Evolutionary conservation across 176 grass and related monocot species (phyloP).

Genomic region (Guadua angustifolia): DNA sequence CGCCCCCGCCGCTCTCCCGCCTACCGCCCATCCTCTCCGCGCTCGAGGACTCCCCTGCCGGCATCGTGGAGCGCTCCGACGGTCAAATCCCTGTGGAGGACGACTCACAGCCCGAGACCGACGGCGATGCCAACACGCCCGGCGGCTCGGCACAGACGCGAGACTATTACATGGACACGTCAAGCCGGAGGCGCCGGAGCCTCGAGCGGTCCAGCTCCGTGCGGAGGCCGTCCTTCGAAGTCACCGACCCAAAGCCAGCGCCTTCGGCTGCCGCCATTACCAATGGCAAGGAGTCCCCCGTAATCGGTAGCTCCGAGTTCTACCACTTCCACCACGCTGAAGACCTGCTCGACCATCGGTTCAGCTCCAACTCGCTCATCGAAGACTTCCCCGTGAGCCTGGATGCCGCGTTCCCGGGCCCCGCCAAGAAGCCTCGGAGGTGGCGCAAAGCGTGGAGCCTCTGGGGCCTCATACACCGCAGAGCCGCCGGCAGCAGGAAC

Average conservation of each 20-base stretch:
- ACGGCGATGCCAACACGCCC: conserved; percentile 38
- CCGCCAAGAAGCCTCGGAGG: conserved; percentile 68
- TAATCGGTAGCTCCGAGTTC: conserved; percentile 76
- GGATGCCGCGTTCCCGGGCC: conserved; percentile 61
- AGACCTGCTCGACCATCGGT: conserved; percentile 54
- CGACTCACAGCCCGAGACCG: conserved; percentile 45
- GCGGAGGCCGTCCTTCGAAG: conserved; percentile 56
- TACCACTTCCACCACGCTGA: conserved; percentile 86
- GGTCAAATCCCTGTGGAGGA: conserved; percentile 89
- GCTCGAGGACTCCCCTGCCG: conserved; percentile 69
- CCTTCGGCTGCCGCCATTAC: background rate
- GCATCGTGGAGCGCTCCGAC: conserved; percentile 73
- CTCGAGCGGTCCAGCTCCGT: conserved; percentile 74
- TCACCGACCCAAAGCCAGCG: conserved; percentile 34
- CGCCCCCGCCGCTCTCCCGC: conserved; percentile 46
- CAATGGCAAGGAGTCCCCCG: conserved; percentile 45
- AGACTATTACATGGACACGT: conserved; percentile 85
- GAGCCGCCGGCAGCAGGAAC: conserved; percentile 52
- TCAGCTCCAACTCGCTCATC: conserved; percentile 62
- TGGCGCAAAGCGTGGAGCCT: conserved; percentile 83
- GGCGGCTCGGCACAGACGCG: conserved; percentile 72
- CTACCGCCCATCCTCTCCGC: conserved; percentile 89
- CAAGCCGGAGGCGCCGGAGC: conserved; percentile 68
- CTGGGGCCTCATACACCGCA: conserved; percentile 78
- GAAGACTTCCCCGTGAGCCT: conserved; percentile 78